phyloP scores from a whole-genome alignment of 805 yeast species.

The Suhomyces emberorum region DNA sequence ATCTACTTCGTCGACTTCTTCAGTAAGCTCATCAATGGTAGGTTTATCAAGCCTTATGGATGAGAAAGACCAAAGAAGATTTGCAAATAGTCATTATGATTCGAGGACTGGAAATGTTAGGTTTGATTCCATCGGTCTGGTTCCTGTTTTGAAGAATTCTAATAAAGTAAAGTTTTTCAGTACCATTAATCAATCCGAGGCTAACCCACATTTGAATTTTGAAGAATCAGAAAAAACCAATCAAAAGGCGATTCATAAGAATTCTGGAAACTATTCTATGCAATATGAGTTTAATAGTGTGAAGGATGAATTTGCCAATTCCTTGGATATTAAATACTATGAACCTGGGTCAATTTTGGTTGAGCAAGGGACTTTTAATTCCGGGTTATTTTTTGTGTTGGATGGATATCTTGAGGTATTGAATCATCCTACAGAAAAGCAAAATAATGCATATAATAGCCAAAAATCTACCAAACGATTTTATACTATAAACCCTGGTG shows the following conservation, averaged over 20 bases:
- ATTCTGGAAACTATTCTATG: background rate
- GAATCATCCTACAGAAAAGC: constrained; percentile 26
- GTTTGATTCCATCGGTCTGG: constrained; percentile 10
- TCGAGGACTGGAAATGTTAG: constrained; percentile 14
- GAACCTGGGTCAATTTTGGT: constrained; percentile 56
- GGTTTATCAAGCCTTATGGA: constrained; percentile 25
- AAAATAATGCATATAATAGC: background rate
- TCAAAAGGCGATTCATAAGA: background rate
- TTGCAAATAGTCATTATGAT: constrained; percentile 14
- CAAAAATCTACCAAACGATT: constrained; percentile 31
- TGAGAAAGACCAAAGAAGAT: constrained; percentile 3
- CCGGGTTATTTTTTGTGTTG: constrained; percentile 78
- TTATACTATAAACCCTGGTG: constrained; percentile 68
- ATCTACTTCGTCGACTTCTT: constrained; percentile 11
- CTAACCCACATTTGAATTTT: constrained; percentile 1
- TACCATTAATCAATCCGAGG: constrained; percentile 24
- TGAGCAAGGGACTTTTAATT: constrained; percentile 60
- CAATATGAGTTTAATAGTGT: constrained; percentile 23
- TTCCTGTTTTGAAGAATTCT: no score
- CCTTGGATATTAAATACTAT: constrained; percentile 52
- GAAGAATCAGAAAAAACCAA: background rate
- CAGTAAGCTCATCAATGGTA: constrained; percentile 28
- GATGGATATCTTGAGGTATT: constrained; percentile 70
- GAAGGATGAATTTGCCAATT: constrained; percentile 56
- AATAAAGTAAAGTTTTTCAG: constrained; percentile 23